These are phyloP conservation scores for Paraphoma chrysanthemicola DNA, from an alignment of 2,329 filamentous ascomycete genomes.

Conservation along the genomic window DNA sequence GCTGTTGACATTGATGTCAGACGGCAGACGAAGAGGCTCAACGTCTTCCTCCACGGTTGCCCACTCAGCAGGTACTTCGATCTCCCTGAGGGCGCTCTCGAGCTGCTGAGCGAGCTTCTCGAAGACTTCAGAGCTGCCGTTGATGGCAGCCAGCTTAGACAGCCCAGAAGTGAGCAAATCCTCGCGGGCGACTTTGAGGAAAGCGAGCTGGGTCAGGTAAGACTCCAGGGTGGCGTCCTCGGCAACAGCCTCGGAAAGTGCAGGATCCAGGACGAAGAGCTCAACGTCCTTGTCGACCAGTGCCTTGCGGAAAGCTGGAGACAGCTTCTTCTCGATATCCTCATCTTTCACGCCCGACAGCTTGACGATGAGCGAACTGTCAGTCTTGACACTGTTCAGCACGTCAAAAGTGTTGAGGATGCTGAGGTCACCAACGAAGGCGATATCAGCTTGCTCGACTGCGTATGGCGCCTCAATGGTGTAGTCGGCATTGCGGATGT, in stretches of 20 bases:
- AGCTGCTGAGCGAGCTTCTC: slow-evolving; percentile 68
- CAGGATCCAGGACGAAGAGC: slow-evolving; percentile 78
- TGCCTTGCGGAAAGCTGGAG: slow-evolving; percentile 72
- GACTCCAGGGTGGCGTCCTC: slow-evolving; percentile 68
- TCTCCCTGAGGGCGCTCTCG: slow-evolving; percentile 71
- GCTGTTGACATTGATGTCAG: slow-evolving; percentile 76
- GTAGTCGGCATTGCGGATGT: slow-evolving; percentile 83
- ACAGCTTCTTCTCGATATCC: slow-evolving; percentile 86
- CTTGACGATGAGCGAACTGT: slow-evolving; percentile 76
- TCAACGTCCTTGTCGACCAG: slow-evolving; percentile 73
- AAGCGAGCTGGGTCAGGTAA: slow-evolving; percentile 79
- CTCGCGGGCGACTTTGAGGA: slow-evolving; percentile 78
- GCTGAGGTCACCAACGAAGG: slow-evolving; percentile 79
- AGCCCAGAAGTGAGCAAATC: slow-evolving; percentile 68
- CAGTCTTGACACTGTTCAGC: slow-evolving; percentile 71
- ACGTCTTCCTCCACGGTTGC: slow-evolving; percentile 69
- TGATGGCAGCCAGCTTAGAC: slow-evolving; percentile 69
- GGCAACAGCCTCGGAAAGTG: slow-evolving; percentile 71
- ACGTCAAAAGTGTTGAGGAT: slow-evolving; percentile 81
- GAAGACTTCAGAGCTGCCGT: slow-evolving; percentile 66
- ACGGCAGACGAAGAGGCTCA: slow-evolving; percentile 61
- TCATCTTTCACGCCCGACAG: slow-evolving; percentile 84
- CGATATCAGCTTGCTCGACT: slow-evolving; percentile 78
- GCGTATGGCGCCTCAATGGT: slow-evolving; percentile 85
- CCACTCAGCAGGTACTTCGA: slow-evolving; percentile 84